Evolutionary conservation across 306 rosid genomes (phyloP), one percentile per base, ranked within the genome.

Genomic region (Vigna reflexopilosa): DNA sequence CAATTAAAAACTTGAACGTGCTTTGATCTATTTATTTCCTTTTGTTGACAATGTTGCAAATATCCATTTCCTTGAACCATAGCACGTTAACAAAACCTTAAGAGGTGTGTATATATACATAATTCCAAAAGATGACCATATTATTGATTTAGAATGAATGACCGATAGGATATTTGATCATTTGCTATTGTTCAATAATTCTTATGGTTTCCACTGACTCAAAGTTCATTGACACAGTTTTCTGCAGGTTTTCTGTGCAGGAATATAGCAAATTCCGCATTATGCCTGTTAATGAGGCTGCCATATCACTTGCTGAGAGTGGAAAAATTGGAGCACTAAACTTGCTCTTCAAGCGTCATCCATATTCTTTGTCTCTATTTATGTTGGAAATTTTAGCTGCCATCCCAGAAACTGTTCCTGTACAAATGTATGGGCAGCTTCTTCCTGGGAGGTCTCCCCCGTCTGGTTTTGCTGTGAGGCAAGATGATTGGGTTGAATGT

Each of bases 401-500:
- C 78, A 93, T 95, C 70, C 99, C 99, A 3, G 99, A 95, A 86
- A 95, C 99, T 13, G 88, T 93, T 86, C 91, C 99, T 15, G 89
- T 88, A 70, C 94, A 87, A 85, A 93, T 88, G 55, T 95, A 95
- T 78, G 84, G 89, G 73, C 99, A 93, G 88, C 97, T 95, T 87
- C 97, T 95, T 80, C 99, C 98, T 50, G 99, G 99, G 51, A 89
- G 84, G 78, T 88, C 87, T 80, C 95, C 97, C 65, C 96, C 99
- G 51, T 77, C 90, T 75, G 87, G 76, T 83, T 77, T 86, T 70
- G 93, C 87, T 50, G 89, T 91, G 82, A 93, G 99, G 89, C 91
- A 88, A 70, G 90, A 89, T 71, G 99, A 95, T 87, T 95, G 99
- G 99, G 99, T 95, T 87, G 99, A 95, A 90, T 93, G 99, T 72